Evolutionary conservation across 2,329 filamentous ascomycete genomes (phyloP).

Genomic region (Pyricularia grisea): DNA sequence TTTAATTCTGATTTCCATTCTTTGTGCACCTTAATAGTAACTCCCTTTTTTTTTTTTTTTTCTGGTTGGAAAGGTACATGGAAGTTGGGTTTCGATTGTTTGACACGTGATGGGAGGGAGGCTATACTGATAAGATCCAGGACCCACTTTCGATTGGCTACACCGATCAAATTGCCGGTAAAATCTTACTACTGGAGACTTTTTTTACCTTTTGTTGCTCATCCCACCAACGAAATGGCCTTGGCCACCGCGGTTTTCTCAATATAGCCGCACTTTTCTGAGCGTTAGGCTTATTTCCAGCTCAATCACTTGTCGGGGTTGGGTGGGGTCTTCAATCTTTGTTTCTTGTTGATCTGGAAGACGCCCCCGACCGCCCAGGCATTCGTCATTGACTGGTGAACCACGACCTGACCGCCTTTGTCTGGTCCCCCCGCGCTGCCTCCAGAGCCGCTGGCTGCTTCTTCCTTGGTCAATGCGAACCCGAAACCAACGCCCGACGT

Average conservation of each 20-base stretch:
- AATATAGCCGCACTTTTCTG: background rate
- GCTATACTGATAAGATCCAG: background rate
- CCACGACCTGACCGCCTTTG: background rate
- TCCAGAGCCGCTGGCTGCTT: background rate
- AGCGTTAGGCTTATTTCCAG: background rate
- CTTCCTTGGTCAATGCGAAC: background rate
- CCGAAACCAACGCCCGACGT: constrained; percentile 2
- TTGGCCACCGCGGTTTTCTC: background rate
- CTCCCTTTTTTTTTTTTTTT: background rate
- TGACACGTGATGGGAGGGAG: background rate
- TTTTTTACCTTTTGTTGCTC: background rate
- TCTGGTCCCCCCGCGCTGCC: background rate
- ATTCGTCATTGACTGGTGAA: background rate
- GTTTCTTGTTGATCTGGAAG: background rate
- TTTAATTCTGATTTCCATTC: too few species aligned
- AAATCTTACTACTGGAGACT: background rate
- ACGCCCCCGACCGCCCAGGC: background rate
- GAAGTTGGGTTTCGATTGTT: background rate
- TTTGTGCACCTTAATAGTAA: background rate
- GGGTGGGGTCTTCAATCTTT: background rate
- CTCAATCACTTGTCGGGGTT: background rate
- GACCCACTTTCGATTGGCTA: background rate
- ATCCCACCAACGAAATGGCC: background rate
- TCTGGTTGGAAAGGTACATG: background rate
- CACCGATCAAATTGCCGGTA: background rate